Evolutionary conservation across 1,284 basidiomycete genomes (phyloP), one percentile per base, ranked within the genome.

Genomic region (Apiotrichum mycotoxinovorans): DNA sequence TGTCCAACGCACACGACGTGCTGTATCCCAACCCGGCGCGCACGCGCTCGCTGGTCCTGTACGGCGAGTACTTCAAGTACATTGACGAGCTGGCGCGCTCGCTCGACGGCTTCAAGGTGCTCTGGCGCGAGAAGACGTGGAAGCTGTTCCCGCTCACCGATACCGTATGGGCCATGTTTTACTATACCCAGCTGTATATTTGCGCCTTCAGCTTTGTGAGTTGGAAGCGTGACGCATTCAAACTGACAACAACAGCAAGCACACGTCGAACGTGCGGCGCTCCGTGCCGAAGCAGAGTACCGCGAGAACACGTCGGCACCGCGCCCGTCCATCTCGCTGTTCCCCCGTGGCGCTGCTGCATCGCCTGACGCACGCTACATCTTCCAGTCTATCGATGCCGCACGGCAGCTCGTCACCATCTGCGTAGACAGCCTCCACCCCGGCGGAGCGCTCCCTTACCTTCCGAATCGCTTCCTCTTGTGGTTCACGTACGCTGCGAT

Each of bases 401-500:
- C 74, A 2, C 52, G 70, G 18, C 70, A 75, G 48, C 57, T 78
- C 4, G 62, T 78, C 10, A 63, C 68, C 40, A 74, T 78, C 26
- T 77, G 74, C 58, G 70, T 74, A n/a, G 69, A 76, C 51, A 65
- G 65, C 14, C 57, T 78, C 3, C 65, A 67, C 48, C 75, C 74
- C 1, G 74, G 73, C 23, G 76, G 75, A 18, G 74, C 72, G 18
- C 56, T 78, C 30, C 70, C 71, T 7, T 78, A 68, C 48, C 59
- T 78, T 1, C 76, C 76, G 1, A 73, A 70, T 25, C 63, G 76
- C 17, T 73, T 72, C 54, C 56, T 76, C 12, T 57, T 77, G 22
- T 78, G 76, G 76, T 76, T 75, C 58, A 74, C 72, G 18, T 77
- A 75, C 55, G 75, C 68, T 0, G 72, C 75, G 5, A 72, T 77